These are phyloP conservation scores for Leccinellum albellum DNA, from an alignment of 768 basidiomycete species.

Conservation along the genomic window DNA sequence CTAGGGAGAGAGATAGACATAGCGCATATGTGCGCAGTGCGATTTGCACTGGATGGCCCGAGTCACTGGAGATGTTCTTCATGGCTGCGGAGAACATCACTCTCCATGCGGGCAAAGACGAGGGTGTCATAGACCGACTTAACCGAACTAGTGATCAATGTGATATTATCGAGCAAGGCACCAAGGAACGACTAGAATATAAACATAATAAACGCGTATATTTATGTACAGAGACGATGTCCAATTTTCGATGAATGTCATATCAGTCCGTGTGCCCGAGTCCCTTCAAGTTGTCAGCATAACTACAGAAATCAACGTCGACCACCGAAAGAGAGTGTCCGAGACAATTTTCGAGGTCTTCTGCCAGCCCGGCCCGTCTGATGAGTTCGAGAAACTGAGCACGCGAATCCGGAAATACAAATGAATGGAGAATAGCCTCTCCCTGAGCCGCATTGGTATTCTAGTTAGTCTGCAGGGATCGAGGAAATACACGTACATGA, in stretches of 20 bases:
- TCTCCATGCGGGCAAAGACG: slow-evolving; percentile 2
- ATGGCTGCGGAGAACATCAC: background rate
- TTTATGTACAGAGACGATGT: background rate
- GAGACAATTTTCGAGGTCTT: slow-evolving; percentile 22
- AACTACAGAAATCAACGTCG: slow-evolving; percentile 70
- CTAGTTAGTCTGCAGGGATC: slow-evolving; percentile 1
- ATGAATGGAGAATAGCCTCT: slow-evolving; percentile 49
- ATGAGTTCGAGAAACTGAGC: slow-evolving; percentile 60
- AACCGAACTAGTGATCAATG: background rate
- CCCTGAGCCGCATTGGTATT: slow-evolving; percentile 39
- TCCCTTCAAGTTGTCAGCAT: slow-evolving; percentile 30
- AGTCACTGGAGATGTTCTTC: slow-evolving; percentile 28
- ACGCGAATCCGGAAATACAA: slow-evolving; percentile 75
- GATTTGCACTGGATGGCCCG: slow-evolving; percentile 52
- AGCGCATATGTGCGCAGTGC: slow-evolving; percentile 67
- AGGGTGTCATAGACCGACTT: slow-evolving; percentile 4
- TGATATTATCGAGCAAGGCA: background rate
- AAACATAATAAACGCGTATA: slow-evolving; percentile 4
- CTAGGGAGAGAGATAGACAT: slow-evolving; percentile 61
- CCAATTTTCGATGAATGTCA: background rate
- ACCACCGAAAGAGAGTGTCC: slow-evolving; percentile 29
- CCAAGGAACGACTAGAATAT: background rate
- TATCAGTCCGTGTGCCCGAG: slow-evolving; percentile 2
- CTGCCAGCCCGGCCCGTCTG: slow-evolving; percentile 41
- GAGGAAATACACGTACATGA: slow-evolving; percentile 49